A percentile compares a stretch with the other conserved stretches of the same genome.
Conservation (phyloP, 2,329 filamentous ascomycete species). For the Elsinoe fawcettii region DNA sequence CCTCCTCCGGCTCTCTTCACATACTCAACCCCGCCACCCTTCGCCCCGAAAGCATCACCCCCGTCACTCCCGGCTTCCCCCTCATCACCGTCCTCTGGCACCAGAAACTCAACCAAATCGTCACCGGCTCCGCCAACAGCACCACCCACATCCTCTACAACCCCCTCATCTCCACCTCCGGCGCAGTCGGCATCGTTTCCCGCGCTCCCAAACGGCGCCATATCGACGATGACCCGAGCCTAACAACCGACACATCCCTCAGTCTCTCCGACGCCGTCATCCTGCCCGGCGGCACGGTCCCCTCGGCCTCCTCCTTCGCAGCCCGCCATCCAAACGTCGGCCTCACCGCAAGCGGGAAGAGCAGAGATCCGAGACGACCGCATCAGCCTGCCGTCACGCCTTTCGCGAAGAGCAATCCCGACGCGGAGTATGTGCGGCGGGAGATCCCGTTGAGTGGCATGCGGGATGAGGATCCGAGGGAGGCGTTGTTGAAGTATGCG, state of each 20-base stretch:
- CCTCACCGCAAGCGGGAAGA: slow-evolving; percentile 68
- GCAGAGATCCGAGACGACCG: slow-evolving; percentile 74
- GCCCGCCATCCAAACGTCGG: slow-evolving; percentile 62
- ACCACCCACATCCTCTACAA: slow-evolving; percentile 88
- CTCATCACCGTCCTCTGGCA: slow-evolving; percentile 88
- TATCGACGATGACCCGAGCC: slow-evolving; percentile 81
- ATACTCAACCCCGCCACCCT: slow-evolving; percentile 91
- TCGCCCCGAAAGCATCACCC: slow-evolving; percentile 72
- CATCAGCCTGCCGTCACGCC: slow-evolving; percentile 77
- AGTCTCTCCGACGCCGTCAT: slow-evolving; percentile 78
- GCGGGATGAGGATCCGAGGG: slow-evolving; percentile 91
- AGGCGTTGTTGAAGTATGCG: slow-evolving; percentile 90
- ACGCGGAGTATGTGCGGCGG: slow-evolving; percentile 79
- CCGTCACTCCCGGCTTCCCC: slow-evolving; percentile 76
- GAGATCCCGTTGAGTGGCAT: slow-evolving; percentile 85
- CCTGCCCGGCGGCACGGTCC: slow-evolving; percentile 39
- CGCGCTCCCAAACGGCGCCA: slow-evolving; percentile 91
- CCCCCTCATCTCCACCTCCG: slow-evolving; percentile 69
- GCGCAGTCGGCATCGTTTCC: slow-evolving; percentile 83
- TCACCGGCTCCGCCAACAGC: slow-evolving; percentile 86
- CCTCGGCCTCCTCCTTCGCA: slow-evolving; percentile 41
- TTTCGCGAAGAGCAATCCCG: slow-evolving; percentile 82
- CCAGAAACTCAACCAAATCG: slow-evolving; percentile 86
- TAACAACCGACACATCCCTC: slow-evolving; percentile 74
- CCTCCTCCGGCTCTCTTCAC: slow-evolving; percentile 74